Conservation (phyloP, 2,329 filamentous ascomycete species). For the Alternaria infectoria region DNA sequence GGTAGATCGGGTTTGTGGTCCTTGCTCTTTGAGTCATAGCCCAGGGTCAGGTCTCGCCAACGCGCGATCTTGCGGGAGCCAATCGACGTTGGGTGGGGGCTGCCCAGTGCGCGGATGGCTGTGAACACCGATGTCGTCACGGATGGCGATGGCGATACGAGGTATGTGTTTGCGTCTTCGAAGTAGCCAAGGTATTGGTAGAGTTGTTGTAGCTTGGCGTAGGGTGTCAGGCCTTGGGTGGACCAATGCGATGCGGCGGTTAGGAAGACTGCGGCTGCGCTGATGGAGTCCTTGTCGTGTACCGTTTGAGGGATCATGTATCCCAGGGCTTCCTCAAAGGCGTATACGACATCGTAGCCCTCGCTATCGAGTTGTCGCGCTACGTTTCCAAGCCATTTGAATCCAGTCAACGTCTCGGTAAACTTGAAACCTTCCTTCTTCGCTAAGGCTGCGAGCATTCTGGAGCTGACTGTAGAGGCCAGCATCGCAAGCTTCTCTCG, state of each 20-base stretch:
- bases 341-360: constrained; percentile 62
- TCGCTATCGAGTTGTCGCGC: constrained; percentile 57
- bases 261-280: constrained; percentile 65
- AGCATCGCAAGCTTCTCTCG: constrained; percentile 60
- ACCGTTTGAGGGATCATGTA: constrained; percentile 70
- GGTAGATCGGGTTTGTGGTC: constrained; percentile 63
- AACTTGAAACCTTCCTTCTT: constrained; percentile 62
- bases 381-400: constrained; percentile 72
- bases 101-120: constrained; percentile 56
- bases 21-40: constrained; percentile 62
- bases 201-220: constrained; percentile 62
- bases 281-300: constrained; percentile 70
- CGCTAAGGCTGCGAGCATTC: constrained; percentile 67
- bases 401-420: constrained; percentile 68
- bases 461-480: constrained; percentile 67
- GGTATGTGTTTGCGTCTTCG: constrained; percentile 69
- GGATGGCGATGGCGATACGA: constrained; percentile 62
- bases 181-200: constrained; percentile 66
- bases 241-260: constrained; percentile 60
- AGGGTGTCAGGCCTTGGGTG: constrained; percentile 62
- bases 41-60: constrained; percentile 68
- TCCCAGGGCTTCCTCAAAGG: constrained; percentile 70
- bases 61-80: constrained; percentile 60
- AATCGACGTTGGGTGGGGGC: constrained; percentile 53
- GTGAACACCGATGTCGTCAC: constrained; percentile 62